A percentile compares a stretch with the other conserved stretches of the same genome.
Evolutionary conservation across 768 basidiomycete species (phyloP).

Genomic region (Trametes cingulata): DNA sequence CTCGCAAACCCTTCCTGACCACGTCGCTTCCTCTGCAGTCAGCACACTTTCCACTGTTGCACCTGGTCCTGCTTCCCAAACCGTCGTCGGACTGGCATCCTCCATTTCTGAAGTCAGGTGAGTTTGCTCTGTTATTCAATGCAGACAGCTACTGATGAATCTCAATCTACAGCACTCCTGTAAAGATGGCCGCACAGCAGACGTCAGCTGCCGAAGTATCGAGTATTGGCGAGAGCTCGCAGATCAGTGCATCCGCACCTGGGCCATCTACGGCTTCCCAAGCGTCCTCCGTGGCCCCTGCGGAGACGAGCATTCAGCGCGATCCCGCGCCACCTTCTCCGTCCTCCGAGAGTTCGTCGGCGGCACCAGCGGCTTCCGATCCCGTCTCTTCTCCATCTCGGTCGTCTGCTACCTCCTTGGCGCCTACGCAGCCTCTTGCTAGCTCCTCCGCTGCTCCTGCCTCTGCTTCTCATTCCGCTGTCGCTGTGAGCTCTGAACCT

Average conservation of each 20-base stretch:
- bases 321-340: slow-evolving; percentile 7
- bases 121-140: not conserved
- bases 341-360: not conserved
- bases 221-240: not conserved
- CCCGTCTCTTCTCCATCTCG: slow-evolving; percentile 1
- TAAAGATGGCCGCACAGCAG: not conserved
- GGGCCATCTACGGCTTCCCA: slow-evolving; percentile 4
- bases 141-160: no score
- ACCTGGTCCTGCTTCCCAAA: no score
- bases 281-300: slow-evolving; percentile 8
- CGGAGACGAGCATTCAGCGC: not conserved
- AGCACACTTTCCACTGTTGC: no score
- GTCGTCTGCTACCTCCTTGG: not conserved
- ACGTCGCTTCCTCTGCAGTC: no score
- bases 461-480: slow-evolving; percentile 1
- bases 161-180: not conserved
- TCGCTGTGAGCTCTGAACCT: not conserved
- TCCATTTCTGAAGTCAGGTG: not conserved
- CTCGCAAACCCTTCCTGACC: no score
- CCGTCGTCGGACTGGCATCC: no score
- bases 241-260: not conserved
- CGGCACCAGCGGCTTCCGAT: slow-evolving; percentile 1
- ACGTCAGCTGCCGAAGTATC: not conserved
- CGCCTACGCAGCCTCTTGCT: not conserved
- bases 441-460: not conserved